Evolutionary conservation across 192 early-diverging fungal species (phyloP), one percentile per base, ranked within the genome.

Genomic region (Coemansia sp.): DNA sequence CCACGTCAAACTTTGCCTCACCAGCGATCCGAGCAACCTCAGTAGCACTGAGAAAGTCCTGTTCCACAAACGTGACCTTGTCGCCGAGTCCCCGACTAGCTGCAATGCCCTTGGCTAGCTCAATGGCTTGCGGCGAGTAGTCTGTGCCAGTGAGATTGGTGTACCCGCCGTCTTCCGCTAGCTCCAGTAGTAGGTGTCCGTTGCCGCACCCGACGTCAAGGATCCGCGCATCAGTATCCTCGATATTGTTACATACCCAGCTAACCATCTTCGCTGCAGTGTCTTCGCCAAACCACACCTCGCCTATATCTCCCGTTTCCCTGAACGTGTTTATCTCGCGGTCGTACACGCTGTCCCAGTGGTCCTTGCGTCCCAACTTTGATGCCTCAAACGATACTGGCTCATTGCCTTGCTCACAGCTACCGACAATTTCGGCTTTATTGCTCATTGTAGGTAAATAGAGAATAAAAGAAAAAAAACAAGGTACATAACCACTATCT

Each of bases 121-220:
- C 73, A 36, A 97, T 85, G 0, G 94, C 91, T 11, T 86, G 78
- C 3, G 80, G 72, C 1, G 93, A 94, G 62, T 97, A 97, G 73
- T 97, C 95, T 23, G 93, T 89, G 20, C 95, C 95, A 0, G 82
- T 70, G 23, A 97, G 75, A 50, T 90, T 76, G 13, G 82, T 88
- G 62, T 85, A 95, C 6, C 87, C 90, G 21, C 88, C 77, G 4
- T 83, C 83, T 16, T 58, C 56, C 1, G 87, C 86, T 18, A 97
- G 82, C 28, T 86, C 89, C 28, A 95, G 71, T 9, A 97, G 83
- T 34, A 97, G 69, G 69, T 97, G 92, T 0, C 95, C 95, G 71
- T 97, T 97, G 20, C 95, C 95, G 65, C 93, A 95, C 1, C 95
- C 94, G 11, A 97, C 84, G 70, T 97, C 95, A 4, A 95, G 77